A percentile compares a stretch with the other conserved stretches of the same genome.
Evolutionary conservation across 164 flowering plant species (phyloP).

Genomic region (Chimonanthus praecox): DNA sequence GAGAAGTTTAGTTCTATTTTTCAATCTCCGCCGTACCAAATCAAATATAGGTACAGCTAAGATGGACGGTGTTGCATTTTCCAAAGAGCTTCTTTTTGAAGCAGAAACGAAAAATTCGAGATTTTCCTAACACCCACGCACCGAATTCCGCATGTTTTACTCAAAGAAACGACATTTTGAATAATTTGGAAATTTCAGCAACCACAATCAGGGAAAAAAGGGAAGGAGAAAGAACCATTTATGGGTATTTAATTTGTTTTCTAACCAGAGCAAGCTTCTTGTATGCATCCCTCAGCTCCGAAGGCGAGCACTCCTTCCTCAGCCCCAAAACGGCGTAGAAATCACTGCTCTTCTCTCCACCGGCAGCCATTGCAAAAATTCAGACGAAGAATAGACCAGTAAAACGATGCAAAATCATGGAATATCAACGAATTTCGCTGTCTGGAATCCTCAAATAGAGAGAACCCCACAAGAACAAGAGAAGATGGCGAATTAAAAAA

Average conservation of each 20-base stretch:
- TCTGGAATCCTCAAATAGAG: not conserved
- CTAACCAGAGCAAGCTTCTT: constrained; percentile 90
- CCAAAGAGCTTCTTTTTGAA: too few relatives aligned
- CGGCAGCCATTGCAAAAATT: constrained; percentile 34
- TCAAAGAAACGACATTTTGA: not conserved
- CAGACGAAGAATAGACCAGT: not conserved
- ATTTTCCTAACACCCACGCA: not conserved
- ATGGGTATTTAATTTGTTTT: not conserved
- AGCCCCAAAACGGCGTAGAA: constrained; percentile 73
- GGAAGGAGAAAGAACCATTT: not conserved
- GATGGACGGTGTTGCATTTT: too few relatives aligned
- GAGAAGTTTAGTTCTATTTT: not conserved
- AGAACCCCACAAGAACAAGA: not conserved
- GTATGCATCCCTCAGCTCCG: constrained; percentile 69
- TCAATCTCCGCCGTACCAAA: not conserved
- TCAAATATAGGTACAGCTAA: not conserved
- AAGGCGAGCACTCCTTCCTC: constrained; percentile 62
- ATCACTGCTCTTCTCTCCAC: constrained; percentile 41
- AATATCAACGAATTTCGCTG: constrained; percentile 7
- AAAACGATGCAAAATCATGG: not conserved
- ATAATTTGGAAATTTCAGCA: not conserved
- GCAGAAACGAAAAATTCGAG: not conserved
- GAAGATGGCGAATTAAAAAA: not conserved
- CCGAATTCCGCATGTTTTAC: not conserved
- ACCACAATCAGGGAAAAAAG: not conserved